These are phyloP conservation scores for Dendrostoma leiphaemia DNA, from an alignment of 2,329 filamentous ascomycete genomes.

Conservation along the genomic window DNA sequence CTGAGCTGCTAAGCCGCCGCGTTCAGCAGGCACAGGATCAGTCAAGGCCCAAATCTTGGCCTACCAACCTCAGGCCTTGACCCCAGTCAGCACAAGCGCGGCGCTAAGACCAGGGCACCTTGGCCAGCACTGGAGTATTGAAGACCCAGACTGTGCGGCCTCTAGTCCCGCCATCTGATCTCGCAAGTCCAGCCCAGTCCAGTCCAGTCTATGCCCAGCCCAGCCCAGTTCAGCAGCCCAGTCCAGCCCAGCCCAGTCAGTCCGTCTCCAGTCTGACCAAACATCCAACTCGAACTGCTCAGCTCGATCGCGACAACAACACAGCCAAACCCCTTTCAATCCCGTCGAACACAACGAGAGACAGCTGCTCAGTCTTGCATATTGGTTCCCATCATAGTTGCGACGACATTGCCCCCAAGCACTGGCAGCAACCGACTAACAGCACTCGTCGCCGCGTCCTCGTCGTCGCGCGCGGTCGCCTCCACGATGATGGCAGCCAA, in stretches of 20 bases:
- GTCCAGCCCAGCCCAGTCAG: background rate
- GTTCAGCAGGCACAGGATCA: background rate
- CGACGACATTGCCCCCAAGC: slow-evolving; percentile 5
- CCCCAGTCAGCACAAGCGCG: slow-evolving; percentile 2
- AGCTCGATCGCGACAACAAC: slow-evolving; percentile 12
- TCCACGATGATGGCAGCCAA: slow-evolving; percentile 19
- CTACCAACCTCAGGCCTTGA: background rate
- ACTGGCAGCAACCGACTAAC: slow-evolving; percentile 6
- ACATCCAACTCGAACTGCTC: slow-evolving; percentile 2
- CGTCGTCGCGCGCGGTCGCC: slow-evolving; percentile 18
- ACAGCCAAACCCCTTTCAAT: background rate
- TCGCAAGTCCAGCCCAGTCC: background rate
- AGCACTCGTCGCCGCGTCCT: slow-evolving; percentile 9
- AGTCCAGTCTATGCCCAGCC: background rate
- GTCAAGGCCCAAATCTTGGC: background rate
- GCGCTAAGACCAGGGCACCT: background rate
- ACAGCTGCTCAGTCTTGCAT: background rate
- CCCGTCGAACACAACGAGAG: background rate
- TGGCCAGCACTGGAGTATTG: background rate
- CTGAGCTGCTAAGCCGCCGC: background rate
- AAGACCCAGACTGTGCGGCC: background rate
- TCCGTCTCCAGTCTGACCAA: background rate
- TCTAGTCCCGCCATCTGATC: background rate
- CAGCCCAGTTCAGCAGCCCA: no score
- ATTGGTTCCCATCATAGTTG: background rate